Percentiles rank a stretch among this genome's conserved stretches.
Conservation (phyloP, 2,329 filamentous ascomycete genomes). For the Paecilomyces sp. region DNA sequence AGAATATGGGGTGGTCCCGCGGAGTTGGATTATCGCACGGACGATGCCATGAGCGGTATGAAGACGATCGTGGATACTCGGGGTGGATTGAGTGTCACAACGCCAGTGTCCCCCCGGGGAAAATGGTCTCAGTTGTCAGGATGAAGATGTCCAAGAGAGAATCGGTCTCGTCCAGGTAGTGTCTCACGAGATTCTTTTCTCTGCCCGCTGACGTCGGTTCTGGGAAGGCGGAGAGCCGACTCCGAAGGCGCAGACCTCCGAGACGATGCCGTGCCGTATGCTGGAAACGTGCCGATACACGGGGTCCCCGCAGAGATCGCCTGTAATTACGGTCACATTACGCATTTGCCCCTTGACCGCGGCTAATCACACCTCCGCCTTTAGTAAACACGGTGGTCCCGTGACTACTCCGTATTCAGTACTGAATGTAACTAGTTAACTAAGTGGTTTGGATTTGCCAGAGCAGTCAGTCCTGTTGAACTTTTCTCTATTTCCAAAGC, state of each 20-base stretch:
- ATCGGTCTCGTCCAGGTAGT: not conserved
- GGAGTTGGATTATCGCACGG: conserved; percentile 23
- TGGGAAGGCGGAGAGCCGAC: conserved; percentile 7
- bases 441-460: too few relatives aligned
- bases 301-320: conserved; percentile 11
- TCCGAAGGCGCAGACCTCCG: not conserved
- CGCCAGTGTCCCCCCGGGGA: not conserved
- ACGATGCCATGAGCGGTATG: conserved; percentile 12
- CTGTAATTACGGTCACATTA: conserved; percentile 11
- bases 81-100: not conserved
- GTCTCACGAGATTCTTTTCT: not conserved
- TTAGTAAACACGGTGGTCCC: not conserved
- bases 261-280: conserved; percentile 8
- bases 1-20: conserved; percentile 14
- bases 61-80: conserved; percentile 2
- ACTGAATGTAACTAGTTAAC: too few relatives aligned
- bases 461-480: not conserved
- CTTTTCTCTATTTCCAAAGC: not conserved
- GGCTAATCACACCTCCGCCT: not conserved
- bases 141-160: not conserved
- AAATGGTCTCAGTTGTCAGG: not conserved
- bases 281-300: conserved; percentile 27
- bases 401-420: not conserved
- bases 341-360: not conserved
- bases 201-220: conserved; percentile 12